phyloP scores from a whole-genome alignment of 2,329 filamentous ascomycete genomes.

The Phialocephala subalpina region DNA sequence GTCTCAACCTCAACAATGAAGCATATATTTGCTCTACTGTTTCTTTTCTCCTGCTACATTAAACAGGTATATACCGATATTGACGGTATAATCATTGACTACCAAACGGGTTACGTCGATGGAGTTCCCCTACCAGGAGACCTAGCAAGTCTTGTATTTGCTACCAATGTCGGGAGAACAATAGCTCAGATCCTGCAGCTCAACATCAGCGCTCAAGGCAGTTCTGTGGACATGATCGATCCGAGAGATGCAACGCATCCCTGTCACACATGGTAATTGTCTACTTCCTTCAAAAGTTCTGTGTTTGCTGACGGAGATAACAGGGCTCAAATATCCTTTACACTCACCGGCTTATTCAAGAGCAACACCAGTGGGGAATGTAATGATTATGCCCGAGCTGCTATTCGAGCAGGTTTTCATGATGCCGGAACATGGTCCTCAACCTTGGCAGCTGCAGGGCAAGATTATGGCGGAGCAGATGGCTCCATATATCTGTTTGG shows the following conservation, averaged over 20 bases:
- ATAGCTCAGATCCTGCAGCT: neutral
- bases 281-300: neutral
- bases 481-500: slow-evolving; percentile 48
- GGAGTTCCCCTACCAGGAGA: slow-evolving; percentile 1
- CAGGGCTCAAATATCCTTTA: neutral
- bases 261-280: neutral
- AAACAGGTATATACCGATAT: neutral
- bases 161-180: neutral
- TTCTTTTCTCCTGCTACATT: neutral
- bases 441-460: slow-evolving; percentile 15
- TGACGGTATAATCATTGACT: slow-evolving; percentile 1
- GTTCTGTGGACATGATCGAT: neutral
- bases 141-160: slow-evolving; percentile 4
- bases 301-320: neutral
- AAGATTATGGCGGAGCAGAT: slow-evolving; percentile 53
- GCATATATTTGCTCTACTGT: neutral
- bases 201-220: slow-evolving; percentile 4
- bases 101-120: neutral
- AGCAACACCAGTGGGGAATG: slow-evolving; percentile 38
- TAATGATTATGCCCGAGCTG: slow-evolving; percentile 52
- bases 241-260: neutral
- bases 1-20: neutral
- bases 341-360: neutral
- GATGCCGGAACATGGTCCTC: slow-evolving; percentile 56
- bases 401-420: slow-evolving; percentile 57